phyloP scores from a whole-genome alignment of 108 stramenopile genomes.

The Skeletonema tropicum region DNA sequence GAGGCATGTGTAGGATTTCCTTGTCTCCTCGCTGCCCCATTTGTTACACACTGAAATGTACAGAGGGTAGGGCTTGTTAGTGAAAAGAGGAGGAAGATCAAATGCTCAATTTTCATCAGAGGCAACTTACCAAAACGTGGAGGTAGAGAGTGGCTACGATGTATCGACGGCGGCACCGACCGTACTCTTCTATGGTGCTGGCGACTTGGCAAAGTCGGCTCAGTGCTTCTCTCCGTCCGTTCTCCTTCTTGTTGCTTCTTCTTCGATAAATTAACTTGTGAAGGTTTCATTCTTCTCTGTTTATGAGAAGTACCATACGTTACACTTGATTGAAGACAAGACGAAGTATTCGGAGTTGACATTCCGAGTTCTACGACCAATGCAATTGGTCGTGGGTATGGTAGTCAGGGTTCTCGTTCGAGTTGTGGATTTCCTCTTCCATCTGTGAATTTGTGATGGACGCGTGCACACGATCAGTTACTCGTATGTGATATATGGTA shows the following conservation, averaged over 20 bases:
- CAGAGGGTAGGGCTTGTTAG: neutral
- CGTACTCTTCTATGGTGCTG: neutral
- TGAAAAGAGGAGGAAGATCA: neutral
- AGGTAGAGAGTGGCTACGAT: neutral
- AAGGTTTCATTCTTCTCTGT: neutral
- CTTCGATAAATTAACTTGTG: neutral
- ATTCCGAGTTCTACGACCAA: neutral
- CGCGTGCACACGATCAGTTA: neutral
- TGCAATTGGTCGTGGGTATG: neutral
- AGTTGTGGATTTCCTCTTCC: neutral
- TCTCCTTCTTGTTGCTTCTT: neutral
- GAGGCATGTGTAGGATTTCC: constrained; percentile 27
- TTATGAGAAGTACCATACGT: neutral
- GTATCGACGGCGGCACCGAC: neutral
- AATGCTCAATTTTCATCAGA: neutral
- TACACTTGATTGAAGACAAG: neutral
- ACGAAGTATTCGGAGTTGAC: neutral
- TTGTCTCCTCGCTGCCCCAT: constrained; percentile 30
- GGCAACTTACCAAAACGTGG: neutral
- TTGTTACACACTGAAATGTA: constrained; percentile 20
- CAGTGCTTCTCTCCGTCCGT: neutral
- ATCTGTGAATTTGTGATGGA: neutral
- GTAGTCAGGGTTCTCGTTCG: neutral
- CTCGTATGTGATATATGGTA: neutral
- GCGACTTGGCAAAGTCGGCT: neutral